phyloP scores from a whole-genome alignment of 2,329 filamentous ascomycete species.

The Fusarium papillatum region DNA sequence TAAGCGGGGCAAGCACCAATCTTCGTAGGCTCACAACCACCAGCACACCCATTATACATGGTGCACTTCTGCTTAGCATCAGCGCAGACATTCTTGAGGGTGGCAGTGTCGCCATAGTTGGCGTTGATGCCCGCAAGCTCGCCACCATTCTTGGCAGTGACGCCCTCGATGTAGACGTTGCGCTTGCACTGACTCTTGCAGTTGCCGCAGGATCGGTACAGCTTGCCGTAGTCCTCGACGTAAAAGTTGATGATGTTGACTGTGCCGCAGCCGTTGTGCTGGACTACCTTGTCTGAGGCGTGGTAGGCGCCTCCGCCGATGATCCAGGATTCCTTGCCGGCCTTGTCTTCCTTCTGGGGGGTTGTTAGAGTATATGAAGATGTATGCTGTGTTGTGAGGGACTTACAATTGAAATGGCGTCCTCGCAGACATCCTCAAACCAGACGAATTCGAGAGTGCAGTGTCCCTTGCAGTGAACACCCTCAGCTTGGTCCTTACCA shows the following conservation, averaged over 20 bases:
- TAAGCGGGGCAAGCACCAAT: constrained; percentile 43
- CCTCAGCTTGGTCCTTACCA: constrained; percentile 61
- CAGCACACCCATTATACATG: constrained; percentile 44
- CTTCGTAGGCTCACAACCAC: constrained; percentile 45
- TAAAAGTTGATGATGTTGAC: constrained; percentile 45
- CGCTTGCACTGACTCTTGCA: constrained; percentile 31
- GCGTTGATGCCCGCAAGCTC: constrained; percentile 34
- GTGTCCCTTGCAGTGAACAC: constrained; percentile 62
- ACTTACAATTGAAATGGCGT: constrained; percentile 48
- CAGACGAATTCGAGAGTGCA: constrained; percentile 56
- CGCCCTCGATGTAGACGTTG: constrained; percentile 26
- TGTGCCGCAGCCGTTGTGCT: constrained; percentile 57
- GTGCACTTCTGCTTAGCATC: constrained; percentile 39
- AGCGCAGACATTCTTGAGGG: constrained; percentile 40
- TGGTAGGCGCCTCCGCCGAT: constrained; percentile 58
- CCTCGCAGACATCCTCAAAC: constrained; percentile 56
- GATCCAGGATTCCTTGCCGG: constrained; percentile 52
- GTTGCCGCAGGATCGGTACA: constrained; percentile 61
- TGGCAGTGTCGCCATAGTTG: constrained; percentile 35
- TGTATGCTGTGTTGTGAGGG: background rate
- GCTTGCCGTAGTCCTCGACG: constrained; percentile 58
- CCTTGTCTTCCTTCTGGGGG: constrained; percentile 22
- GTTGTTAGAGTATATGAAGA: constrained; percentile 24
- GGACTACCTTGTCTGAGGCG: constrained; percentile 55
- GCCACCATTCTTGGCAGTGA: constrained; percentile 33